Base-by-base conservation (phyloP, 305 asterid genomes). In the Solanum chacoense region DNA sequence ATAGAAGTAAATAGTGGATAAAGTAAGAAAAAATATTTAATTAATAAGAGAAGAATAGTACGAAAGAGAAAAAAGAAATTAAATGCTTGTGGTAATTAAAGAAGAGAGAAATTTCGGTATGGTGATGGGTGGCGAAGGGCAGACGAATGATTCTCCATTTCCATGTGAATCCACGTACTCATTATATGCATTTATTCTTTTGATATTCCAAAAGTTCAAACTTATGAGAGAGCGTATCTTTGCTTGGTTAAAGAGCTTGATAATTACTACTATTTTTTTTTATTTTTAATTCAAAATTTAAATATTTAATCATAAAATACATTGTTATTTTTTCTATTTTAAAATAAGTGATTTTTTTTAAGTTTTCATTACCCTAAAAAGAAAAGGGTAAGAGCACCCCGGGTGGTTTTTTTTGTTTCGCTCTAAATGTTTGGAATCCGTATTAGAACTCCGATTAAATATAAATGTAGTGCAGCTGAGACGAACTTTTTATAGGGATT, bases 161-260 rank as follows among this genome's bases (percentile, higher is more conserved):
- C 92, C 94, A 92, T 90, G 94, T 93, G 95, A 90, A 91, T 93
- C 94, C 94, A 91, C 94, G 92, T 91, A 77, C 45, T 86, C 88
- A 89, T 91, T 91, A 73, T 88, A 35, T 87, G 76, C 87, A 31
- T 79, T 67, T 38, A 88, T 88, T 88, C 88, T 74, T 84, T 76
- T 72, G 81, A 77, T 42, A 86, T 71, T 86, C 83, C 83, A 86
- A 86, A 85, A 85, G 79, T 85, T 37, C 79, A 28, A 74, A 74
- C 36, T 37, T 11, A 85, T 26, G 35, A 34, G n/a, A 24, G 63
- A 8, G 18, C 55, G 59, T 35, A 34, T 35, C 78, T 42, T 85
- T n/a, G 79, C 20, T 67, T 22, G 24, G 26, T 85, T 65, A 85
- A n/a, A n/a, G 72, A 83, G 3, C 4, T 1, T 9, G 6, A 11